Conservation (phyloP, 2,329 filamentous ascomycete genomes). For the Alternaria sp. region DNA sequence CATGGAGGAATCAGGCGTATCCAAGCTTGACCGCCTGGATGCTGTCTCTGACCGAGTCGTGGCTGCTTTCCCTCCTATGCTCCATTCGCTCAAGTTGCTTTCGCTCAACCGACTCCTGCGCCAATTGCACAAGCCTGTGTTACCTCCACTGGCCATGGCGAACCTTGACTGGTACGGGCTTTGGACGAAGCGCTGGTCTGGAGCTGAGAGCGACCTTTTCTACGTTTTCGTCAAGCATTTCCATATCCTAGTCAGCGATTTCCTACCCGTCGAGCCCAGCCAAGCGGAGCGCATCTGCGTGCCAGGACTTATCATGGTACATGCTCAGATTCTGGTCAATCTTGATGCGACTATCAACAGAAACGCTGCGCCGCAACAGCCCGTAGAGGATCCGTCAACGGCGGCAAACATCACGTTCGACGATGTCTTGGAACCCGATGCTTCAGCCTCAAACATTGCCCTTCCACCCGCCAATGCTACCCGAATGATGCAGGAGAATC, state of each 20-base stretch:
- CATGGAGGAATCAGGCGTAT: slow-evolving; percentile 71
- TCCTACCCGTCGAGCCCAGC: slow-evolving; percentile 57
- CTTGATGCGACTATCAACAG: slow-evolving; percentile 86
- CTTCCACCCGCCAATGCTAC: slow-evolving; percentile 74
- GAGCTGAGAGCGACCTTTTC: slow-evolving; percentile 86
- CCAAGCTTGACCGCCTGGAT: slow-evolving; percentile 60
- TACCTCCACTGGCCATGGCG: slow-evolving; percentile 72
- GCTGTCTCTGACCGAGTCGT: slow-evolving; percentile 68
- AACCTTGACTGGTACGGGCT: slow-evolving; percentile 84
- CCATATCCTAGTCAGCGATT: slow-evolving; percentile 78
- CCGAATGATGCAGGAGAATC: slow-evolving; percentile 87
- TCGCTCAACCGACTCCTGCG: slow-evolving; percentile 68
- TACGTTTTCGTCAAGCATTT: slow-evolving; percentile 93
- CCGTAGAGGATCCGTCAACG: slow-evolving; percentile 41
- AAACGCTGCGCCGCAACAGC: slow-evolving; percentile 59
- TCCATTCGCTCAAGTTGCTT: slow-evolving; percentile 68
- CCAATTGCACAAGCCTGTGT: slow-evolving; percentile 69
- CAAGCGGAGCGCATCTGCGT: slow-evolving; percentile 68
- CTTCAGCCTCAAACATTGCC: slow-evolving; percentile 68
- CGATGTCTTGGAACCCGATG: slow-evolving; percentile 71
- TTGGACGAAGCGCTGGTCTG: slow-evolving; percentile 87
- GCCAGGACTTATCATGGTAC: slow-evolving; percentile 80
- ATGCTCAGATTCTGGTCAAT: slow-evolving; percentile 80
- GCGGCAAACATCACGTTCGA: slow-evolving; percentile 70
- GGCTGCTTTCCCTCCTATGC: slow-evolving; percentile 72